Percentiles rank a stretch among this genome's conserved stretches.
phyloP scores from a whole-genome alignment of 148 eudicot genomes.

The Cornus suecica region DNA sequence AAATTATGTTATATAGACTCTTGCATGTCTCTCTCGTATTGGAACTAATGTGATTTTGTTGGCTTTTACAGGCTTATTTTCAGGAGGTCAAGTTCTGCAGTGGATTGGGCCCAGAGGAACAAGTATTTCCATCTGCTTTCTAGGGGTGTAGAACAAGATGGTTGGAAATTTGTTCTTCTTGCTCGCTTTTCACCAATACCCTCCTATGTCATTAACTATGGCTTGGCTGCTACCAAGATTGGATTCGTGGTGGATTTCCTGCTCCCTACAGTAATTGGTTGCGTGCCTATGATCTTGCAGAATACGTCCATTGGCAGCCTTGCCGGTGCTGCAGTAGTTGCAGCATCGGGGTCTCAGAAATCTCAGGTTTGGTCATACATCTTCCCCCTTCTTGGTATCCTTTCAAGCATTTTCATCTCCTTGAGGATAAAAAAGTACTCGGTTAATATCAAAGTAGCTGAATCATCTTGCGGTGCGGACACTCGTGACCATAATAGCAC shows the following conservation, averaged over 20 bases:
- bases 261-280: slow-evolving; percentile 74
- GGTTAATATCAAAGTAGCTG: slow-evolving; percentile 33
- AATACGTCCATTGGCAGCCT: slow-evolving; percentile 94
- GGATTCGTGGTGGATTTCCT: slow-evolving; percentile 66
- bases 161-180: slow-evolving; percentile 89
- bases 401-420: slow-evolving; percentile 69
- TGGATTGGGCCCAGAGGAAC: slow-evolving; percentile 56
- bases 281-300: slow-evolving; percentile 92
- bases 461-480: slow-evolving; percentile 24
- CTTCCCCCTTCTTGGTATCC: slow-evolving; percentile 74
- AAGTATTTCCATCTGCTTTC: slow-evolving; percentile 67
- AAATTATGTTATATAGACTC: neutral
- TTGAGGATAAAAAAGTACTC: slow-evolving; percentile 66
- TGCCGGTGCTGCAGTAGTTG: slow-evolving; percentile 81
- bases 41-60: neutral
- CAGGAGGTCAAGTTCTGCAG: slow-evolving; percentile 55
- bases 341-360: slow-evolving; percentile 62
- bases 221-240: slow-evolving; percentile 73
- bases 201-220: slow-evolving; percentile 82
- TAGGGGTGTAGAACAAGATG: slow-evolving; percentile 81
- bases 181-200: slow-evolving; percentile 93
- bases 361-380: slow-evolving; percentile 71
- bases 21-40: neutral
- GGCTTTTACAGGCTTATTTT: slow-evolving; percentile 51
- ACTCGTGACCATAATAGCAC: slow-evolving; percentile 11